A percentile compares a stretch with the other conserved stretches of the same genome.
Conservation (phyloP, 116 monocot genomes). For the Trichopus zeylanicus region DNA sequence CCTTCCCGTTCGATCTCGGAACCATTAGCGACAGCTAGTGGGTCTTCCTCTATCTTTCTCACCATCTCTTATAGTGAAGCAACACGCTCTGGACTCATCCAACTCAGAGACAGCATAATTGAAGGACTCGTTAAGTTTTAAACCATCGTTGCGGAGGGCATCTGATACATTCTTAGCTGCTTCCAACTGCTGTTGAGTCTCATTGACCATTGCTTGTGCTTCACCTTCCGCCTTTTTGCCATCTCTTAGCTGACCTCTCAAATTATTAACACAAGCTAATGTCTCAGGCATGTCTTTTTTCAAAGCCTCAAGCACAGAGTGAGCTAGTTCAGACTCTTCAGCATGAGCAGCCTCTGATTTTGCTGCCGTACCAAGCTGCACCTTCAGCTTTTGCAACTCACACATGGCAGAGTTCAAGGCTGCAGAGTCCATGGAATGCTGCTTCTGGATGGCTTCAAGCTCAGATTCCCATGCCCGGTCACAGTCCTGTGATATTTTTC, state of each 20-base stretch:
- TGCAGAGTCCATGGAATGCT: conserved; percentile 35
- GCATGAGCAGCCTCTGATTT: conserved; percentile 29
- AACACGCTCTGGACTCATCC: conserved; percentile 41
- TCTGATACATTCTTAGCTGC: conserved; percentile 42
- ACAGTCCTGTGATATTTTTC: conserved; percentile 53
- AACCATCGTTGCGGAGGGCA: conserved; percentile 30
- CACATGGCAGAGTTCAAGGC: conserved; percentile 39
- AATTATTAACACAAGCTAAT: conserved; percentile 22
- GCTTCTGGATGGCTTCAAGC: conserved; percentile 62
- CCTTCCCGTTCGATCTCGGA: neutral
- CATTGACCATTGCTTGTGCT: conserved; percentile 24
- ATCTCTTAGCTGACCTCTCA: conserved; percentile 30
- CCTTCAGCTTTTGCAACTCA: conserved; percentile 62
- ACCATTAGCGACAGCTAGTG: neutral
- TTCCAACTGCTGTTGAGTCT: conserved; percentile 52
- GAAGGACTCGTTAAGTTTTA: conserved; percentile 31
- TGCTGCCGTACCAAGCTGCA: conserved; percentile 39
- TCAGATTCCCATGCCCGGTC: conserved; percentile 77
- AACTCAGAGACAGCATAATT: conserved; percentile 29
- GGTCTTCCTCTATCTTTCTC: conserved; percentile 17
- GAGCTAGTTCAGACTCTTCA: conserved; percentile 20
- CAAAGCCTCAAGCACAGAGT: conserved; percentile 28
- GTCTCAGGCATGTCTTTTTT: conserved; percentile 31
- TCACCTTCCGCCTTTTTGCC: conserved; percentile 42
- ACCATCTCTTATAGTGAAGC: conserved; percentile 31